Evolutionary conservation across 2,329 filamentous ascomycete genomes (phyloP), one percentile per base, ranked within the genome.

Genomic region (Colletotrichum nymphaeae): DNA sequence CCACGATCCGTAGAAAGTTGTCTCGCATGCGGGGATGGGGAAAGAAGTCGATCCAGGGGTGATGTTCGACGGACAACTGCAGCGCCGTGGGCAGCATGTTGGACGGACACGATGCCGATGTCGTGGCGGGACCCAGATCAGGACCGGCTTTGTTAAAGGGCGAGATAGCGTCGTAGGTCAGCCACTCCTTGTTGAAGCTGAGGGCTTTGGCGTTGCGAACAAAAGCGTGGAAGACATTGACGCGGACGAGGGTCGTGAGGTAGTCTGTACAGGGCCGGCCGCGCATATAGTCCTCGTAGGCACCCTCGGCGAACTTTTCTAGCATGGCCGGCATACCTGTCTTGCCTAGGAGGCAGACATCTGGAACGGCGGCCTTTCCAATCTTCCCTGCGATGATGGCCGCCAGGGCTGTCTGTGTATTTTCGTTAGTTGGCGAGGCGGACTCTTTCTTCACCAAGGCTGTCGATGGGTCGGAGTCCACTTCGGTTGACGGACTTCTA

Each of bases 11-110:
- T 5, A 81, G 69, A n/a, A 80, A 73, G 58, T 79, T 81, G 59
- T 82, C 78, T 4, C 81, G 73, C 74, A 81, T 77, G 3, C 53
- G 46, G 0, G 81, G 77, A 8, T 78, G 76, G 2, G 81, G 81
- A 9, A 82, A 78, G 2, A 82, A 73, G 76, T 82, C 80, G 37
- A 82, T 75, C 77, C 79, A 83, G 9, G 80, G 79, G 42, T 82
- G 79, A 65, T 83, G 81, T 1, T 73, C 66, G 8, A 79, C 74
- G 1, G 75, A 30, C 9, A 70, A 32, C 59, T 83, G 81, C 4
- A 81, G 64, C 1, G 52, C 55, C 11, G 80, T 82, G 6, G 81
- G 80, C 1, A 68, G 74, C 46, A 83, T 77, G 35, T 57, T 75
- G 2, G 57, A 56, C 1, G 77, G 76, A 22, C 62, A 74, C 12